Base-by-base conservation (phyloP, 2,329 filamentous ascomycete species). In the Delphinella strobiligena region DNA sequence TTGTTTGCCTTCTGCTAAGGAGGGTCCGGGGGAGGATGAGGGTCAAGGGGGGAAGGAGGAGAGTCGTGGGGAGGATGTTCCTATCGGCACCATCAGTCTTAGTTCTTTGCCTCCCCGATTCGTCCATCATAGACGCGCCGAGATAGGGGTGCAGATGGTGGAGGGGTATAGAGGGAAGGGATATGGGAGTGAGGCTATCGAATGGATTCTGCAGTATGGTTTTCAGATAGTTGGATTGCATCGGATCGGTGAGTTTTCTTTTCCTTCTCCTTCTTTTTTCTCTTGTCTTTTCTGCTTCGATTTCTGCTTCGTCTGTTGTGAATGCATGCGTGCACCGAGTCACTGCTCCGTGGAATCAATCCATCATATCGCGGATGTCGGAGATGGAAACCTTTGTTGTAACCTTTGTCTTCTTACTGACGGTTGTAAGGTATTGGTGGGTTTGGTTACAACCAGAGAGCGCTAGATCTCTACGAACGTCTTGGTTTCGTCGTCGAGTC, bases 401-500 rank as follows among this genome's bases (percentile, higher is more conserved):
- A n/a, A n/a, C n/a, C n/a, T n/a, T n/a, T n/a, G n/a, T n/a, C n/a
- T n/a, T n/a, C n/a, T n/a, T n/a, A n/a, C n/a, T n/a, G n/a, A n/a
- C n/a, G n/a, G n/a, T n/a, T n/a, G n/a, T n/a, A n/a, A n/a, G n/a
- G 22, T 7, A 57, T 72, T 5, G 47, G 49, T 3, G 59, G 59
- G 0, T 59, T 64, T 24, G 58, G 49, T 7, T 71, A 58, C 38
- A 72, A 71, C 35, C 49, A 53, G 24, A 56, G 64, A 0, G 68
- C 64, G 0, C 34, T 56, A 8, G 52, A 56, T 14, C 38, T 72
- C 49, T 71, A 71, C 45, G 51, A 62, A 47, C 54, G 55, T 31
- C 41, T 71, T 7, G 68, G 69, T 0, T 71, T 72, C 44, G 55
- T 55, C 32, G 45, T 53, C 2, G 68, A 72, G 45, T 66, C 67